phyloP scores from a whole-genome alignment of 192 early-diverging fungal genomes.

The Glomus cerebriforme region DNA sequence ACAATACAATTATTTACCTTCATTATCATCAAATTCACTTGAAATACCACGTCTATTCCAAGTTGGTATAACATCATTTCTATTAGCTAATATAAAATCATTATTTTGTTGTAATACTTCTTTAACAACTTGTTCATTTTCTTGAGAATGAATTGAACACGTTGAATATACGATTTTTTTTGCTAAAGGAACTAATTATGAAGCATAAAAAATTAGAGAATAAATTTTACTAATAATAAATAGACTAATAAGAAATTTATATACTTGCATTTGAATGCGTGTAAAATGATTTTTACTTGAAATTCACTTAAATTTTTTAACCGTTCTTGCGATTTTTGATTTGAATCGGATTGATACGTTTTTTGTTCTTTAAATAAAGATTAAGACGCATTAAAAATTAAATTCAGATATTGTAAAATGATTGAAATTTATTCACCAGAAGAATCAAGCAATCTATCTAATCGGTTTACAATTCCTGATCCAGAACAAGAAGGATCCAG shows the following conservation, averaged over 20 bases:
- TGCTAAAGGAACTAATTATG: slow-evolving; percentile 67
- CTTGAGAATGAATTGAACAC: slow-evolving; percentile 88
- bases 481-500: slow-evolving; percentile 97
- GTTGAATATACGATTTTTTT: slow-evolving; percentile 92
- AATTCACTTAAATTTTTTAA: slow-evolving; percentile 82
- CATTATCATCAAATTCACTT: slow-evolving; percentile 44
- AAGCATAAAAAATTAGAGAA: neutral
- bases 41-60: slow-evolving; percentile 81
- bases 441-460: slow-evolving; percentile 84
- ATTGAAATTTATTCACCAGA: slow-evolving; percentile 38
- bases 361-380: slow-evolving; percentile 41
- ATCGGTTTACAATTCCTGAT: slow-evolving; percentile 87
- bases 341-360: slow-evolving; percentile 33
- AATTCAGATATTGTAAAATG: neutral
- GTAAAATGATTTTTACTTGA: slow-evolving; percentile 75
- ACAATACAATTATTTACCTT: slow-evolving; percentile 30
- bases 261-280: slow-evolving; percentile 74
- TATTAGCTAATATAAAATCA: slow-evolving; percentile 59
- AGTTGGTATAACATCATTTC: slow-evolving; percentile 64
- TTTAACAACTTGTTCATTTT: slow-evolving; percentile 92
- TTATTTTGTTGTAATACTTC: slow-evolving; percentile 43
- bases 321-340: slow-evolving; percentile 55
- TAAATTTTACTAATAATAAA: neutral
- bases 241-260: neutral
- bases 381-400: neutral